Percentiles rank a stretch among this genome's conserved stretches.
Conservation (phyloP, 2,329 filamentous ascomycete species). For the Ceratocystis destructans region DNA sequence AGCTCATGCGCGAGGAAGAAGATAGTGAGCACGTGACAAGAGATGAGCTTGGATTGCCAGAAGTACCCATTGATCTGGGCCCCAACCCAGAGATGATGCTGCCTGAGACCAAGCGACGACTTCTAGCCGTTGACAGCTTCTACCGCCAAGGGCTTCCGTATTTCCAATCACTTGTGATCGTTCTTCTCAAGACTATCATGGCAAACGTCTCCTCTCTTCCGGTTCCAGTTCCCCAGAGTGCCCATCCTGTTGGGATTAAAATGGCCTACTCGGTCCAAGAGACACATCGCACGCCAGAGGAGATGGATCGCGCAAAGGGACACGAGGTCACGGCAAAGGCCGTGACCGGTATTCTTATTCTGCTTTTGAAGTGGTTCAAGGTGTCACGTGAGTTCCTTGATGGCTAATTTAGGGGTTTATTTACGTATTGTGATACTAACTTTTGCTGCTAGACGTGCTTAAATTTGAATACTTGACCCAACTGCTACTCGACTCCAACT, state of each 20-base stretch:
- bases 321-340: slow-evolving; percentile 86
- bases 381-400: slow-evolving; percentile 59
- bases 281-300: slow-evolving; percentile 41
- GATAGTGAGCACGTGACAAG: slow-evolving; percentile 22
- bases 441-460: slow-evolving; percentile 48
- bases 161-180: slow-evolving; percentile 83
- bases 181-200: slow-evolving; percentile 77
- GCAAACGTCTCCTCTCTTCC: slow-evolving; percentile 70
- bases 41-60: slow-evolving; percentile 22
- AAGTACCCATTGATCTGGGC: slow-evolving; percentile 29
- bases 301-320: slow-evolving; percentile 65
- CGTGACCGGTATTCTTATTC: slow-evolving; percentile 71
- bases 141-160: slow-evolving; percentile 77
- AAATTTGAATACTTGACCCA: slow-evolving; percentile 96
- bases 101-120: slow-evolving; percentile 46
- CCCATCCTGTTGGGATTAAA: slow-evolving; percentile 17
- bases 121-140: slow-evolving; percentile 64
- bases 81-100: slow-evolving; percentile 36
- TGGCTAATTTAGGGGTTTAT: background rate
- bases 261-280: slow-evolving; percentile 28
- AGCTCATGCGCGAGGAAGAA: slow-evolving; percentile 28
- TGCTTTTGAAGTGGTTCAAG: slow-evolving; percentile 94
- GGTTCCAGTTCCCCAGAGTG: slow-evolving; percentile 17
- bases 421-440: slow-evolving; percentile 20
- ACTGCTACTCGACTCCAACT: slow-evolving; percentile 85